These are phyloP conservation scores for Exophiala mesophila DNA, from an alignment of 2,329 filamentous ascomycete species.

Conservation along the genomic window DNA sequence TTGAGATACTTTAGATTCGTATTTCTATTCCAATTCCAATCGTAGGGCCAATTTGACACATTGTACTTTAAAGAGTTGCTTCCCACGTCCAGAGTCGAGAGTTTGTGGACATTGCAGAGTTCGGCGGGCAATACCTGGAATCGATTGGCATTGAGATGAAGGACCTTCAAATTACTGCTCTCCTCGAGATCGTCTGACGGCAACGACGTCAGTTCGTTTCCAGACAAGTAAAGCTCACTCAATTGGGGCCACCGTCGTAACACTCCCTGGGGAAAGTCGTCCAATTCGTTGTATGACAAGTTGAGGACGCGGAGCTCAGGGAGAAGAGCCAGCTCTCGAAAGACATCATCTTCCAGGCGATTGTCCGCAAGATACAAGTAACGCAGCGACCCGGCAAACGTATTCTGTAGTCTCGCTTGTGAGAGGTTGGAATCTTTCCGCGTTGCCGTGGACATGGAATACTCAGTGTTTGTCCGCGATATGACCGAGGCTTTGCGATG, in stretches of 20 bases:
- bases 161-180: conserved; percentile 74
- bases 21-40: conserved; percentile 99
- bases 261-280: conserved; percentile 82
- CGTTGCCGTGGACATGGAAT: conserved; percentile 52
- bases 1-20: conserved; percentile 92
- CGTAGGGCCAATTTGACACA: conserved; percentile 96
- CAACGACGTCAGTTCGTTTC: conserved; percentile 85
- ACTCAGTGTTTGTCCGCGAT: conserved; percentile 60
- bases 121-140: conserved; percentile 96
- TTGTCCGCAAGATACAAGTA: conserved; percentile 91
- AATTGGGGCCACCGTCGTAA: conserved; percentile 87
- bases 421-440: conserved; percentile 88
- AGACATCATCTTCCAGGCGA: conserved; percentile 87
- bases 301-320: conserved; percentile 84
- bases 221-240: conserved; percentile 87
- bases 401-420: conserved; percentile 66
- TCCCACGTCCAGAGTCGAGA: conserved; percentile 87
- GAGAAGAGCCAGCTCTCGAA: conserved; percentile 80
- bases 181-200: conserved; percentile 94
- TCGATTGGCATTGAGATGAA: conserved; percentile 96
- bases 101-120: conserved; percentile 85
- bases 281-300: conserved; percentile 88
- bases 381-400: conserved; percentile 79
- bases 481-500: conserved; percentile 81
- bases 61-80: conserved; percentile 98